Evolutionary conservation across 2,329 filamentous ascomycete genomes (phyloP).

Genomic region (Didymella exigua): DNA sequence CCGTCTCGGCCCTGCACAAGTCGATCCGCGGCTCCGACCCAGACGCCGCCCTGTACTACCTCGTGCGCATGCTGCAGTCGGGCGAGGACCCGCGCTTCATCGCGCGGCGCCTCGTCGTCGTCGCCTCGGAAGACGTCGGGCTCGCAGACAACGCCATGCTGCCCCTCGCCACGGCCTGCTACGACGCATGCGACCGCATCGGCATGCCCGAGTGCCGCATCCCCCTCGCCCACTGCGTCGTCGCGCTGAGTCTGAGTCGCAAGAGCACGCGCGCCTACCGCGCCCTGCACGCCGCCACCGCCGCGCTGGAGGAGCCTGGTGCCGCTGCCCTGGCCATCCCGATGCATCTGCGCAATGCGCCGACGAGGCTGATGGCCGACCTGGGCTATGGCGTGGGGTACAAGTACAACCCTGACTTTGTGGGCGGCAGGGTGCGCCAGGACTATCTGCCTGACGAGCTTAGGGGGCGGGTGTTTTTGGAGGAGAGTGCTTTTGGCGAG

Average conservation of each 20-base stretch:
- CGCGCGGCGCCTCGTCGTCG: conserved; percentile 89
- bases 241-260: conserved; percentile 77
- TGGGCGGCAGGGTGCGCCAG: conserved; percentile 80
- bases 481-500: conserved; percentile 78
- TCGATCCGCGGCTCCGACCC: conserved; percentile 85
- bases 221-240: conserved; percentile 83
- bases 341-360: conserved; percentile 87
- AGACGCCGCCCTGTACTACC: conserved; percentile 90
- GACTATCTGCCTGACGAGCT: conserved; percentile 87
- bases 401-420: conserved; percentile 94
- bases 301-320: conserved; percentile 80
- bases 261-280: conserved; percentile 90
- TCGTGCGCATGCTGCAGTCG: conserved; percentile 92
- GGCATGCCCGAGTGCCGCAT: conserved; percentile 95
- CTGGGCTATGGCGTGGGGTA: conserved; percentile 89
- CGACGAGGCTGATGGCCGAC: conserved; percentile 90
- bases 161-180: conserved; percentile 81
- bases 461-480: conserved; percentile 73
- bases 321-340: conserved; percentile 82
- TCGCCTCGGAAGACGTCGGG: conserved; percentile 92
- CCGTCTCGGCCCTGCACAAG: conserved; percentile 96
- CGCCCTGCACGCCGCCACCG: conserved; percentile 78
- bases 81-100: conserved; percentile 94
- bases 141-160: conserved; percentile 86
- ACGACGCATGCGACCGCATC: conserved; percentile 87